Conservation (phyloP, 1,139 yeast species). For the Lodderomyces oxycetoniae region DNA sequence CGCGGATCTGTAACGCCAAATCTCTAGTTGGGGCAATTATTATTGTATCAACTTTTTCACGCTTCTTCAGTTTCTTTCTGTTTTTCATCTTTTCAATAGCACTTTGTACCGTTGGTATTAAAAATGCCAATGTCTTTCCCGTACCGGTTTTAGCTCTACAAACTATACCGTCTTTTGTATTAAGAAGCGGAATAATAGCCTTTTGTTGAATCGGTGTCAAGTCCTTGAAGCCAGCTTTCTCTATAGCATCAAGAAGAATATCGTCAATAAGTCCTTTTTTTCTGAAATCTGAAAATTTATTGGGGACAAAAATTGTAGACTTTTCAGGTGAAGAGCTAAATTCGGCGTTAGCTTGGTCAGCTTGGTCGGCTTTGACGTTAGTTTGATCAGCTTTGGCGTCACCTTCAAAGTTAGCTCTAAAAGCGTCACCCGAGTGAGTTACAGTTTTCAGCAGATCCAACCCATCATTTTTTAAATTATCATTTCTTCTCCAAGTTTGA, state of each 20-base stretch:
- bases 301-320: conserved; percentile 6
- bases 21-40: conserved; percentile 91
- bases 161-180: conserved; percentile 58
- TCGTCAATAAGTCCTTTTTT: conserved; percentile 15
- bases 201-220: conserved; percentile 80
- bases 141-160: conserved; percentile 95
- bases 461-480: too few relatives aligned
- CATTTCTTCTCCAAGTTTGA: too few relatives aligned
- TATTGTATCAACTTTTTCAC: conserved; percentile 48
- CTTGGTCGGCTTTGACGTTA: too few relatives aligned
- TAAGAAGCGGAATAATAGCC: conserved; percentile 63
- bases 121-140: conserved; percentile 88
- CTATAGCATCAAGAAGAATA: conserved; percentile 27
- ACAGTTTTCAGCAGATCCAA: too few relatives aligned
- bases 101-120: conserved; percentile 67
- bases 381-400: too few relatives aligned
- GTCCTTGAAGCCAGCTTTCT: conserved; percentile 37
- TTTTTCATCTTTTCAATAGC: conserved; percentile 12
- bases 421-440: too few relatives aligned
- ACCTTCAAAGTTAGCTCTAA: too few relatives aligned
- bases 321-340: too few relatives aligned
- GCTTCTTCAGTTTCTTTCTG: too few relatives aligned
- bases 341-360: too few relatives aligned
- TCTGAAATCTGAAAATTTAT: conserved; percentile 12
- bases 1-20: conserved; percentile 77